A percentile compares a stretch with the other conserved stretches of the same genome.
Conservation (phyloP, 2,329 filamentous ascomycete genomes). For the Exophiala bonariae region DNA sequence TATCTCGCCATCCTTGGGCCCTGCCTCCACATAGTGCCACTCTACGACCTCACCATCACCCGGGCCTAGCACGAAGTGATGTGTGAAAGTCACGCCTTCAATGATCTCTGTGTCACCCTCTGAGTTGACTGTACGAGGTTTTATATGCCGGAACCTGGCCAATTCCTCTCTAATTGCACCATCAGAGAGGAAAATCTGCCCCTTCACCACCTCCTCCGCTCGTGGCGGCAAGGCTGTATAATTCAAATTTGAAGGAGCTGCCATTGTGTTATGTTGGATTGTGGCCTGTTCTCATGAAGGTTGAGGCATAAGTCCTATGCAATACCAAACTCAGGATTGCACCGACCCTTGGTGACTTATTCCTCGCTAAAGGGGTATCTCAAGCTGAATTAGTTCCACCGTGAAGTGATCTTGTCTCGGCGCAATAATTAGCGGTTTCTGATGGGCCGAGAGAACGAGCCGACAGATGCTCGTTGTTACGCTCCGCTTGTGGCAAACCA, state of each 20-base stretch:
- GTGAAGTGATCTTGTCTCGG: too few species aligned
- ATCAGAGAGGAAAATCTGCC: not conserved
- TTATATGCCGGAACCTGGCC: constrained; percentile 1
- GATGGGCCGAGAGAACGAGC: too few species aligned
- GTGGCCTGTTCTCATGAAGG: too few species aligned
- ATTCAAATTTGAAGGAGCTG: not conserved
- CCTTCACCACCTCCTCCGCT: not conserved
- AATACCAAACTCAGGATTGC: too few species aligned
- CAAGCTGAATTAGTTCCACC: too few species aligned
- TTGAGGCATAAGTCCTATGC: too few species aligned
- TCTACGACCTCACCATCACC: constrained; percentile 6
- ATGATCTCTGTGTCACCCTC: constrained; percentile 12
- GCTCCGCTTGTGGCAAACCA: too few species aligned
- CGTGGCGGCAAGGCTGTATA: not conserved
- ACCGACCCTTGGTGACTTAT: too few species aligned
- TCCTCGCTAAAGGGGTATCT: too few species aligned
- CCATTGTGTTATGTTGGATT: not conserved
- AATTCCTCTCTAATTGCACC: not conserved
- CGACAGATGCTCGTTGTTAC: too few species aligned
- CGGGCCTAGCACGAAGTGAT: constrained; percentile 12
- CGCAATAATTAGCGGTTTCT: too few species aligned
- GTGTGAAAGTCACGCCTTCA: constrained; percentile 9
- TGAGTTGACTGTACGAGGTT: constrained; percentile 2
- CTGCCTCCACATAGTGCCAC: constrained; percentile 13
- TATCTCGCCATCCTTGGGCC: constrained; percentile 6